Evolutionary conservation across 2,329 filamentous ascomycete species (phyloP).

Genomic region (Cladorrhinum sp.): DNA sequence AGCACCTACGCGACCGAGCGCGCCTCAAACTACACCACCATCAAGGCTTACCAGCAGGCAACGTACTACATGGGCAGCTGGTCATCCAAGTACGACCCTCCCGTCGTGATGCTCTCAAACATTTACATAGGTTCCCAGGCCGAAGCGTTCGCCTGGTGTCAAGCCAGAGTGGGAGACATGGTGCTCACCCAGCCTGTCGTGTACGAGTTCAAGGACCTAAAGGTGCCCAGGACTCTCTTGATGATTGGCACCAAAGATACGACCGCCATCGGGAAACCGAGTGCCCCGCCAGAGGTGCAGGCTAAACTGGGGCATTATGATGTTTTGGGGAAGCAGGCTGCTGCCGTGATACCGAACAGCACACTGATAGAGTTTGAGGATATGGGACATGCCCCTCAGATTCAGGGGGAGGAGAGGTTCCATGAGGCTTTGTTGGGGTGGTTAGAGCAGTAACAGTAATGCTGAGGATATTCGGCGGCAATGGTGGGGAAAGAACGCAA

Average conservation of each 20-base stretch:
- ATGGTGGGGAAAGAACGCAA: too few relatives aligned
- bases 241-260: constrained; percentile 51
- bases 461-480: too few relatives aligned
- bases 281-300: constrained; percentile 44
- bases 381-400: constrained; percentile 52
- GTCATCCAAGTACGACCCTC: constrained; percentile 48
- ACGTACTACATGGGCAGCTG: constrained; percentile 50
- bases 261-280: constrained; percentile 54
- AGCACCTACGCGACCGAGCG: constrained; percentile 37
- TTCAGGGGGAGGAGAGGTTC: constrained; percentile 47
- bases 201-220: constrained; percentile 47
- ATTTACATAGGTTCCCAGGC: constrained; percentile 47
- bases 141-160: constrained; percentile 43
- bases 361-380: constrained; percentile 46
- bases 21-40: constrained; percentile 41
- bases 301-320: constrained; percentile 48
- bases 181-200: constrained; percentile 52
- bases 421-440: constrained; percentile 46
- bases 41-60: constrained; percentile 45
- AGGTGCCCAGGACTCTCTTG: constrained; percentile 43
- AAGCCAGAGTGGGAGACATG: constrained; percentile 53
- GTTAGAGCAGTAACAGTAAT: constrained; percentile 32
- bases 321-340: constrained; percentile 39
- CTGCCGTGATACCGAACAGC: constrained; percentile 42
- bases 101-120: constrained; percentile 54